phyloP scores from a whole-genome alignment of 2,329 filamentous ascomycete species.

The Gnomoniopsis smithogilvyi region DNA sequence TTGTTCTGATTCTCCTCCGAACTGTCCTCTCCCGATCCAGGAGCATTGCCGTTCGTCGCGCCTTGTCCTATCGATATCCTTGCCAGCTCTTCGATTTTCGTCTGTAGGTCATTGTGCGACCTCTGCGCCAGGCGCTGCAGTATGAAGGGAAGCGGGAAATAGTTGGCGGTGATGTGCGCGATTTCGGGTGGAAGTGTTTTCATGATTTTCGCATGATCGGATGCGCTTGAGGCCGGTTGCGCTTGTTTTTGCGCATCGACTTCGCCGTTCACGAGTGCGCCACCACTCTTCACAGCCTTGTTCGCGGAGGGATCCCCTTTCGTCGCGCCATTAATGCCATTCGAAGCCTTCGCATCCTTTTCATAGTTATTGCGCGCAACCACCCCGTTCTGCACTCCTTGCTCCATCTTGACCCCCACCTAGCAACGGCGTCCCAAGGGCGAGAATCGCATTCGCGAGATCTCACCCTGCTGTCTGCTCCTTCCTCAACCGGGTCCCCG shows the following conservation, averaged over 20 bases:
- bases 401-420: constrained; percentile 27
- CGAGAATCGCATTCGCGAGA: constrained; percentile 20
- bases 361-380: constrained; percentile 54
- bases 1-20: constrained; percentile 69
- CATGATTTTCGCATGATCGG: constrained; percentile 38
- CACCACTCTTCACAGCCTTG: constrained; percentile 31
- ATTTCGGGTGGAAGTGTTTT: constrained; percentile 61
- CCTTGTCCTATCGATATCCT: constrained; percentile 59
- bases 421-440: constrained; percentile 5
- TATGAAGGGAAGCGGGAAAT: constrained; percentile 71
- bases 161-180: constrained; percentile 70
- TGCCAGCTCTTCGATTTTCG: constrained; percentile 67
- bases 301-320: constrained; percentile 27
- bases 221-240: constrained; percentile 22
- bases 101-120: constrained; percentile 74
- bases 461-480: constrained; percentile 17
- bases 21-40: constrained; percentile 47
- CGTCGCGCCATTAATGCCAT: constrained; percentile 41
- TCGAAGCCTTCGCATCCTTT: constrained; percentile 39
- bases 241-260: constrained; percentile 21
- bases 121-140: constrained; percentile 78
- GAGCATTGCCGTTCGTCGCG: constrained; percentile 48
- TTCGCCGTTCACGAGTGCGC: constrained; percentile 25
- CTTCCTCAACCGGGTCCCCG: not conserved
- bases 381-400: constrained; percentile 49